These are phyloP conservation scores for Fraxinus latifolia DNA, from an alignment of 305 asterid species.

Conservation along the genomic window DNA sequence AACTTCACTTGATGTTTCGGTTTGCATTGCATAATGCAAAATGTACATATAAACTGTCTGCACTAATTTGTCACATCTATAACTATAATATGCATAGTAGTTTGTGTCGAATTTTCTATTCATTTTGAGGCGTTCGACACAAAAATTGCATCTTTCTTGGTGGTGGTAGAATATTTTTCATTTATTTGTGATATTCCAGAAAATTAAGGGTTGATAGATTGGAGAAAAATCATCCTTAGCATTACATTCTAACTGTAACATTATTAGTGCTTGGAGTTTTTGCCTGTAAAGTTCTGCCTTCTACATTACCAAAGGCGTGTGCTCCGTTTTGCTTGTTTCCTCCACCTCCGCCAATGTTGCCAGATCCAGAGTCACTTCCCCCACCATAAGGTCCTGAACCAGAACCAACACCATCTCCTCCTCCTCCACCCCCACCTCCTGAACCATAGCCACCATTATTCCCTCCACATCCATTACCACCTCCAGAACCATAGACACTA, in stretches of 20 bases:
- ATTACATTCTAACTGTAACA: background rate
- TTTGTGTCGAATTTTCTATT: background rate
- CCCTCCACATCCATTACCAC: conserved; percentile 16
- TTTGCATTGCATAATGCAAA: background rate
- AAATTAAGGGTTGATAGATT: background rate
- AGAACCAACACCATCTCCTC: background rate
- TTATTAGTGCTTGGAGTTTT: background rate
- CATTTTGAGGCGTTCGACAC: background rate
- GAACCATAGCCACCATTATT: conserved; percentile 15
- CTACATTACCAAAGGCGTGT: background rate
- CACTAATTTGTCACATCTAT: conserved; percentile 2
- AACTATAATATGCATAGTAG: background rate
- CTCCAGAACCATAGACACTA: conserved; percentile 15
- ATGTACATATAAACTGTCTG: conserved; percentile 21
- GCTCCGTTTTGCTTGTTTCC: background rate
- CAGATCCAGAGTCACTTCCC: conserved; percentile 15
- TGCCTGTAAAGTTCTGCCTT: background rate
- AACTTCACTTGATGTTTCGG: background rate
- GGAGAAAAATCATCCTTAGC: conserved; percentile 23
- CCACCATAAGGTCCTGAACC: background rate
- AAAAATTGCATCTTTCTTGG: background rate
- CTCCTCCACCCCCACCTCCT: conserved; percentile 27
- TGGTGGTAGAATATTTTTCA: background rate
- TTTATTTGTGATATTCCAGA: background rate
- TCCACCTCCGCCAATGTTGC: conserved; percentile 10